Conservation (phyloP, 306 rosid species). For the Prunus campanulata region DNA sequence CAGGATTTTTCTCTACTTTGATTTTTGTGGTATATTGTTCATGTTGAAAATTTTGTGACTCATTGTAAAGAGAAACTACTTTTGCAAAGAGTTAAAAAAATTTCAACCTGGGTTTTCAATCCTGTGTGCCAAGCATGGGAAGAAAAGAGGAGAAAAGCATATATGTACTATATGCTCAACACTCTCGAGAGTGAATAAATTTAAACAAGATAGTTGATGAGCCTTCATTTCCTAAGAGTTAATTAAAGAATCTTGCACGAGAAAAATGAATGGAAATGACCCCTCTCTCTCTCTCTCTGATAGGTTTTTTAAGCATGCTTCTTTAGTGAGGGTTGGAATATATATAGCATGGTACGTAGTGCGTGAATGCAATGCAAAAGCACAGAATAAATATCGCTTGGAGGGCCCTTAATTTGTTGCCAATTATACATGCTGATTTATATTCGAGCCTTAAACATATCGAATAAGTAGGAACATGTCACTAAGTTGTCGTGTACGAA, state of each 20-base stretch:
- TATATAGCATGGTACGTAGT: neutral
- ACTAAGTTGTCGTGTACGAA: neutral
- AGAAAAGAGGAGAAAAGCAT: too few relatives aligned
- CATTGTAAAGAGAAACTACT: too few relatives aligned
- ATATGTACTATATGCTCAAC: too few relatives aligned
- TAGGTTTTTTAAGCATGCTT: neutral
- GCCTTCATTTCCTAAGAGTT: too few relatives aligned
- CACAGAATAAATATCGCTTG: neutral
- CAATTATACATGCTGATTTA: neutral
- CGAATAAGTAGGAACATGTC: constrained; percentile 3
- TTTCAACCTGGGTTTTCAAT: too few relatives aligned
- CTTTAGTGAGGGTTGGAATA: neutral
- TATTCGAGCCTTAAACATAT: constrained; percentile 2
- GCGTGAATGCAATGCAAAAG: neutral
- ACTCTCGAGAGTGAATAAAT: too few relatives aligned
- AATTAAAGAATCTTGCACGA: neutral
- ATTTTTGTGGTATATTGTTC: too few relatives aligned
- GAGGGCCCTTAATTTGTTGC: neutral
- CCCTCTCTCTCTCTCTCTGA: neutral
- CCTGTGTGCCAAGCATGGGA: too few relatives aligned
- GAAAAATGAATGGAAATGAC: neutral
- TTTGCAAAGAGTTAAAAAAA: too few relatives aligned
- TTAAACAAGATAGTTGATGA: too few relatives aligned
- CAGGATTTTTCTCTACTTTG: too few relatives aligned
- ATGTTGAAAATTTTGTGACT: too few relatives aligned